Conservation (phyloP, 148 eudicot genomes). For the Rhododendron kiyosumense region DNA sequence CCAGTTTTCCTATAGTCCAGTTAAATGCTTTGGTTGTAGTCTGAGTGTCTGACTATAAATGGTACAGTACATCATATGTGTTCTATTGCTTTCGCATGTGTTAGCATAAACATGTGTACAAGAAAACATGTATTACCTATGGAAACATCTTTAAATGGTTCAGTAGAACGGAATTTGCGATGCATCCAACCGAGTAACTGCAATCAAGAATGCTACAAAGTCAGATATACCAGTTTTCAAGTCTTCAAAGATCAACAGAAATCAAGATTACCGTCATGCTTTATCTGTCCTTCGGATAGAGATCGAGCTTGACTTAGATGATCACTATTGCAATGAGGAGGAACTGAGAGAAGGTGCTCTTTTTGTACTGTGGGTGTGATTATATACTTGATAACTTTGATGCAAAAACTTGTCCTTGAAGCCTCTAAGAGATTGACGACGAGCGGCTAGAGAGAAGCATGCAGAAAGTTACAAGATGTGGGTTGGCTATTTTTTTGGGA, state of each 20-base stretch:
- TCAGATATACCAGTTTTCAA: not conserved
- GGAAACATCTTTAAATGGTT: slow-evolving; percentile 54
- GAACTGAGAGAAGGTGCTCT: slow-evolving; percentile 20
- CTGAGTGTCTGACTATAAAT: not conserved
- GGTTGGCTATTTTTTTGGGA: slow-evolving; percentile 20
- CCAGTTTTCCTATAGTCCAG: not conserved
- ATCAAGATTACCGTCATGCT: slow-evolving; percentile 62
- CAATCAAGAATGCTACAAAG: slow-evolving; percentile 22
- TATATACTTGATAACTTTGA: not conserved
- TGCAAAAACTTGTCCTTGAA: slow-evolving; percentile 6
- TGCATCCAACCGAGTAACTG: slow-evolving; percentile 97
- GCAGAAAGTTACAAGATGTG: slow-evolving; percentile 40
- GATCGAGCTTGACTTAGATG: slow-evolving; percentile 20
- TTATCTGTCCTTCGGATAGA: slow-evolving; percentile 12
- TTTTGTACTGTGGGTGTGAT: slow-evolving; percentile 6
- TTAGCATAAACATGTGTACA: not conserved
- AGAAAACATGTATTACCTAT: slow-evolving; percentile 36
- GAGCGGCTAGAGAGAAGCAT: slow-evolving; percentile 30
- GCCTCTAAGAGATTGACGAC: slow-evolving; percentile 18
- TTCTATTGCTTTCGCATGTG: not conserved
- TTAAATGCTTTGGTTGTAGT: not conserved
- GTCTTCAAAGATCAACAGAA: not conserved
- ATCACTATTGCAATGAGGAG: slow-evolving; percentile 18
- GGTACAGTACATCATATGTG: not conserved
- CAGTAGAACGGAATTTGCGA: slow-evolving; percentile 70